Conservation (phyloP, 352 stramenopile genomes). For the Globisporangium uncinulatum region DNA sequence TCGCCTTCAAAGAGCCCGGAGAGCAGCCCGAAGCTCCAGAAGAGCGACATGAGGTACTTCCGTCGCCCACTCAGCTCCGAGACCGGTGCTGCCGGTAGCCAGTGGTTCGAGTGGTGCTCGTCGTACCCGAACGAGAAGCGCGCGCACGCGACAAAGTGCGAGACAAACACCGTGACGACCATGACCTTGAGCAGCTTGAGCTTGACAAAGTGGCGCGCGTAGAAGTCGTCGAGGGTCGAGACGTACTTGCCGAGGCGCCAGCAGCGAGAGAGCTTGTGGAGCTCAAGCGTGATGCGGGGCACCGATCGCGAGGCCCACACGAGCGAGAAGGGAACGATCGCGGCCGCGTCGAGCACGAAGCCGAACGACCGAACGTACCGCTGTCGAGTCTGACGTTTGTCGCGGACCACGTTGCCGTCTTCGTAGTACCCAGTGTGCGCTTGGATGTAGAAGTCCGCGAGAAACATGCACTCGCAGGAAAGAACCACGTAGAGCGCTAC, state of each 20-base stretch:
- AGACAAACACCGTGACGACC: slow-evolving; percentile 39
- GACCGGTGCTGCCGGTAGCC: slow-evolving; percentile 30
- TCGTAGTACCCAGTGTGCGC: slow-evolving; percentile 53
- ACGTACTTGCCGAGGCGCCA: slow-evolving; percentile 39
- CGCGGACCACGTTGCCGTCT: slow-evolving; percentile 47
- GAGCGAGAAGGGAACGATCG: slow-evolving; percentile 37
- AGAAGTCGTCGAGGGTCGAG: slow-evolving; percentile 47
- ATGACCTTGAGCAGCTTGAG: slow-evolving; percentile 48
- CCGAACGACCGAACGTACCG: slow-evolving; percentile 42
- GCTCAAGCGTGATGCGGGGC: slow-evolving; percentile 17
- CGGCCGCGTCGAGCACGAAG: slow-evolving; percentile 43
- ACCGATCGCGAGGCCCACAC: slow-evolving; percentile 3
- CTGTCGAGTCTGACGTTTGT: slow-evolving; percentile 26
- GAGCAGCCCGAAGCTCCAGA: slow-evolving; percentile 69
- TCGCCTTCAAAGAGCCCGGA: slow-evolving; percentile 69
- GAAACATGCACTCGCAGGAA: slow-evolving; percentile 38
- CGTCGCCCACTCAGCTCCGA: slow-evolving; percentile 20
- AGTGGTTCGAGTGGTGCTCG: slow-evolving; percentile 33
- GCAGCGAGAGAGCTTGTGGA: slow-evolving; percentile 45
- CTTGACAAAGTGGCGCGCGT: slow-evolving; percentile 52
- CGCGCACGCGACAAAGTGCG: slow-evolving; percentile 52
- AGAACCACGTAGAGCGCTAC: slow-evolving; percentile 20
- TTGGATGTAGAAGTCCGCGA: slow-evolving; percentile 49
- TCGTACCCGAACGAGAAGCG: slow-evolving; percentile 61
- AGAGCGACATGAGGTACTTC: slow-evolving; percentile 44